These are phyloP conservation scores for Alternaria brassicae DNA, from an alignment of 2,329 filamentous ascomycete species.

Conservation along the genomic window DNA sequence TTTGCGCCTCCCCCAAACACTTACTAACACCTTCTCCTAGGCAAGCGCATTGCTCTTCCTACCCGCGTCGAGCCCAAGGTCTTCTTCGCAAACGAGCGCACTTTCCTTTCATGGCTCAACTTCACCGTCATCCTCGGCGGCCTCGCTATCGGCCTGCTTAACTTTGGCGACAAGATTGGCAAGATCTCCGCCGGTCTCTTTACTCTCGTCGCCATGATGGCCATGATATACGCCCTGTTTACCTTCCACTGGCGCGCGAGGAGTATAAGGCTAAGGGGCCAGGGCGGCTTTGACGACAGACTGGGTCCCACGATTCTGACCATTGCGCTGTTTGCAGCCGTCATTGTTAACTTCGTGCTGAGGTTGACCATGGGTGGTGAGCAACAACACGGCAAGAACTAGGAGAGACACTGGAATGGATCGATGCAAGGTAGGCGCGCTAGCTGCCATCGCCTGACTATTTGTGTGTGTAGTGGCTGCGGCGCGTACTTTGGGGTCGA, in stretches of 20 bases:
- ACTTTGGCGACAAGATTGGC: slow-evolving; percentile 94
- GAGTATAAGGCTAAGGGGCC: slow-evolving; percentile 87
- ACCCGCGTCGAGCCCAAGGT: slow-evolving; percentile 99
- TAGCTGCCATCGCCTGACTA: not conserved
- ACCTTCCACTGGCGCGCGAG: slow-evolving; percentile 98
- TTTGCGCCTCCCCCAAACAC: not conserved
- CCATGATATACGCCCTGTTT: slow-evolving; percentile 92
- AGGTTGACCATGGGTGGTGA: slow-evolving; percentile 40
- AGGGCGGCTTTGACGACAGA: slow-evolving; percentile 95
- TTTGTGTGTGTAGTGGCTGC: not conserved
- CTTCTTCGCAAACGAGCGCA: slow-evolving; percentile 99
- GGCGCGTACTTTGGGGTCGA: not conserved
- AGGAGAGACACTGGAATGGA: not conserved
- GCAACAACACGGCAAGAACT: slow-evolving; percentile 13
- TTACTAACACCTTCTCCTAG: slow-evolving; percentile 56
- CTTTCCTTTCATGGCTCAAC: slow-evolving; percentile 99
- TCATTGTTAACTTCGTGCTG: slow-evolving; percentile 95
- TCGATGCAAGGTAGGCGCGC: not conserved
- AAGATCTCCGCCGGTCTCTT: slow-evolving; percentile 95
- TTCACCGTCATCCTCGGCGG: slow-evolving; percentile 98
- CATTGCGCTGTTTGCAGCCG: slow-evolving; percentile 82
- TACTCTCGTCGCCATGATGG: slow-evolving; percentile 90
- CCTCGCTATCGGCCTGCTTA: slow-evolving; percentile 93
- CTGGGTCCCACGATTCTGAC: slow-evolving; percentile 92
- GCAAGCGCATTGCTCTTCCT: slow-evolving; percentile 97